Percentiles rank a stretch among this genome's conserved stretches.
Conservation (phyloP, 2,329 filamentous ascomycete genomes). For the Fusarium sambucinum region DNA sequence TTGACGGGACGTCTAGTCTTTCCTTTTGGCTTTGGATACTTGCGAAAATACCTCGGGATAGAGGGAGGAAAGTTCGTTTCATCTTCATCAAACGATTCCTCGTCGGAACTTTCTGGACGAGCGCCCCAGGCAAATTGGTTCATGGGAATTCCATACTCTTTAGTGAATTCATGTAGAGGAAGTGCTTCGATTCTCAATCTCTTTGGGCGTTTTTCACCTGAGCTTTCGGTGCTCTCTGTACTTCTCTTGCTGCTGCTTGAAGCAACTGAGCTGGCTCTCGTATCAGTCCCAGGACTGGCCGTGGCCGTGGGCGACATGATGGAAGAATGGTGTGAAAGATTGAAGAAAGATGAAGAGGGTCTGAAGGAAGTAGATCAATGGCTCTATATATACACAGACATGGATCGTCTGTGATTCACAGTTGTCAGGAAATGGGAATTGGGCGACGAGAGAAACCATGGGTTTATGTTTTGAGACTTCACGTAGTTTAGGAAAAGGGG, state of each 20-base stretch:
- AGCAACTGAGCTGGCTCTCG: neutral
- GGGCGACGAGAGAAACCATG: neutral
- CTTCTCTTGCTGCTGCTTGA: neutral
- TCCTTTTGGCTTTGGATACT: neutral
- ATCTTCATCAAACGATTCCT: slow-evolving; percentile 31
- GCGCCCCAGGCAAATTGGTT: slow-evolving; percentile 31
- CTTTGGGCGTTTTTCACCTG: neutral
- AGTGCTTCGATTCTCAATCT: slow-evolving; percentile 25
- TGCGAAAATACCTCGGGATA: slow-evolving; percentile 17
- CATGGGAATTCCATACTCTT: slow-evolving; percentile 24
- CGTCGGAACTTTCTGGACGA: neutral
- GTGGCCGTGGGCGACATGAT: neutral
- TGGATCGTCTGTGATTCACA: neutral
- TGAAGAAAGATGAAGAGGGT: no score
- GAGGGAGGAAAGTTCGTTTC: slow-evolving; percentile 29
- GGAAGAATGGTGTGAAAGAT: neutral
- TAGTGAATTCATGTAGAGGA: slow-evolving; percentile 22
- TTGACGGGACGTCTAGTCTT: neutral
- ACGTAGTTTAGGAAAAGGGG: neutral
- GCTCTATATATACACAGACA: neutral
- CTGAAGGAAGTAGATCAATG: no score
- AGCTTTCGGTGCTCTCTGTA: slow-evolving; percentile 15
- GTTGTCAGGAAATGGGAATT: neutral
- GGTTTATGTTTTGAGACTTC: neutral
- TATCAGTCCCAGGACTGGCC: neutral